These are phyloP conservation scores for Chrysosphaeria jannelii DNA, from an alignment of 2,329 filamentous ascomycete species.

Conservation along the genomic window DNA sequence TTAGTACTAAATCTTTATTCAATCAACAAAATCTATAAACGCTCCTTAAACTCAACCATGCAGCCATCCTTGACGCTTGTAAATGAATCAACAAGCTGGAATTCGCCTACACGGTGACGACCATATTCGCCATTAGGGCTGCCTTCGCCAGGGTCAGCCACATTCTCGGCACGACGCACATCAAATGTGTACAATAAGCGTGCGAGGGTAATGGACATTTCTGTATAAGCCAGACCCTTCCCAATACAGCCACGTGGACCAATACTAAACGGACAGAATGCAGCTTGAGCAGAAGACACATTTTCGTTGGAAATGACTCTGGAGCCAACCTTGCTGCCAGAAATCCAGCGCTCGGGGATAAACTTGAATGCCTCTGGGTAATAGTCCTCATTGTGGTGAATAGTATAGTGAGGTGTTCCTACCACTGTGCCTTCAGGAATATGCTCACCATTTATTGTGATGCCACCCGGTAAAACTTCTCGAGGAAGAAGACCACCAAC, in stretches of 20 bases:
- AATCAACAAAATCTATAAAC: too few relatives aligned
- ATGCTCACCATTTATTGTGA: constrained; percentile 19
- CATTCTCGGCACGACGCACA: constrained; percentile 17
- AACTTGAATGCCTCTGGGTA: constrained; percentile 27
- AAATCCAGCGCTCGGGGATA: constrained; percentile 34
- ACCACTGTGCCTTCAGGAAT: constrained; percentile 30
- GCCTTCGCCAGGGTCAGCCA: constrained; percentile 22
- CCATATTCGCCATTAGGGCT: constrained; percentile 18
- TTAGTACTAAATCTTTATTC: too few relatives aligned
- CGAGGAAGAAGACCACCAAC: constrained; percentile 29
- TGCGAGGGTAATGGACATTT: constrained; percentile 32
- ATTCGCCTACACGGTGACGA: constrained; percentile 25
- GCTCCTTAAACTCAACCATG: constrained; percentile 24
- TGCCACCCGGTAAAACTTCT: constrained; percentile 24
- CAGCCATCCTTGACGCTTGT: constrained; percentile 44
- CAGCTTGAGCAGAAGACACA: constrained; percentile 24
- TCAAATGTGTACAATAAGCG: constrained; percentile 30
- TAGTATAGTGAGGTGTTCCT: constrained; percentile 33
- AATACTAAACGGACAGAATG: constrained; percentile 46
- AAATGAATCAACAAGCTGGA: constrained; percentile 42
- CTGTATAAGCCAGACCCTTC: constrained; percentile 35
- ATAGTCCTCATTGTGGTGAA: constrained; percentile 35
- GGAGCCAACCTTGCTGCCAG: constrained; percentile 9
- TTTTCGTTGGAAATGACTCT: constrained; percentile 11
- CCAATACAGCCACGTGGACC: constrained; percentile 44